A percentile compares a stretch with the other conserved stretches of the same genome.
Conservation (phyloP, 768 basidiomycete genomes). For the Termitomyces sp. region DNA sequence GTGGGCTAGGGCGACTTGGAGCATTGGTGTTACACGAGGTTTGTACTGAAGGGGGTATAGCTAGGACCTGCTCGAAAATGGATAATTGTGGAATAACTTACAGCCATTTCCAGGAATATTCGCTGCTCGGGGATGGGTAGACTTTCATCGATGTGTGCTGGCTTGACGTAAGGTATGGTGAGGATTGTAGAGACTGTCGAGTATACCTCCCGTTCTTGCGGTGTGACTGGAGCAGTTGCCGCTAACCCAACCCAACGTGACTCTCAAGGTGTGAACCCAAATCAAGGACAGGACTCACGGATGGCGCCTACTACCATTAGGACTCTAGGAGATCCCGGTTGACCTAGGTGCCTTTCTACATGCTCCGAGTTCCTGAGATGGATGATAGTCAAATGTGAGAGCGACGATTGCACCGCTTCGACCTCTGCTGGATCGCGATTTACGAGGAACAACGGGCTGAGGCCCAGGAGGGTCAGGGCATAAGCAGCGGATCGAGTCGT, state of each 20-base stretch:
- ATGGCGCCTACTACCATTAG: conserved; percentile 32
- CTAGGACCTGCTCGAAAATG: neutral
- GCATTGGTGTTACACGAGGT: conserved; percentile 26
- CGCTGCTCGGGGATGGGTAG: conserved; percentile 24
- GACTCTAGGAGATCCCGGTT: conserved; percentile 16
- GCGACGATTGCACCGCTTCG: conserved; percentile 19
- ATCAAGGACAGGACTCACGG: conserved; percentile 16
- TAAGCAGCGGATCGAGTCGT: conserved; percentile 32
- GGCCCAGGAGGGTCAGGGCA: conserved; percentile 47
- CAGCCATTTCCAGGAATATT: conserved; percentile 32
- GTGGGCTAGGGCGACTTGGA: conserved; percentile 26
- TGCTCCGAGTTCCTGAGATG: conserved; percentile 25
- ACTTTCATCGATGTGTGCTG: conserved; percentile 5
- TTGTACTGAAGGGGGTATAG: conserved; percentile 19
- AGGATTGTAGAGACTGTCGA: conserved; percentile 26
- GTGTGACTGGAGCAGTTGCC: conserved; percentile 23
- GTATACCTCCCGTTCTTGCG: conserved; percentile 27
- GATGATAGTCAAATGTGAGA: conserved; percentile 23
- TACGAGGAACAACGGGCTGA: conserved; percentile 39
- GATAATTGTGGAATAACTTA: neutral
- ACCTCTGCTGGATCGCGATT: conserved; percentile 29
- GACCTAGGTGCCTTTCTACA: conserved; percentile 24
- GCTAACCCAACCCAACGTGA: conserved; percentile 1
- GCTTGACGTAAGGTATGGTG: conserved; percentile 23
- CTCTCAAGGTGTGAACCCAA: neutral